Percentiles rank a stretch among this genome's conserved stretches.
phyloP scores from a whole-genome alignment of 2,329 filamentous ascomycete species.

The Elsinoe arachidis region DNA sequence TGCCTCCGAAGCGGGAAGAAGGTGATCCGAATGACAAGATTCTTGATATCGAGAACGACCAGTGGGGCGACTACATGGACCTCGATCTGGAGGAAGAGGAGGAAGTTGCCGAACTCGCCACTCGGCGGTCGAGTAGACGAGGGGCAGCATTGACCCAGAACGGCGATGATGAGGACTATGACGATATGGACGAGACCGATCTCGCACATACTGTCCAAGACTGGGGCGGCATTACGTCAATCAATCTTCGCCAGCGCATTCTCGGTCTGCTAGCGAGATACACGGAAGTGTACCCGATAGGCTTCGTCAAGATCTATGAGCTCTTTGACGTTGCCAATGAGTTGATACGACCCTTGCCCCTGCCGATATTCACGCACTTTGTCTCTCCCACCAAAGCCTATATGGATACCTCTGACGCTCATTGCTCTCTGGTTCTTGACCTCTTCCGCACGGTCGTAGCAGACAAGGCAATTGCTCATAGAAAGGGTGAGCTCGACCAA shows the following conservation, averaged over 20 bases:
- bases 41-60: slow-evolving; percentile 51
- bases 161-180: slow-evolving; percentile 26
- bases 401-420: slow-evolving; percentile 27
- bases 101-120: slow-evolving; percentile 17
- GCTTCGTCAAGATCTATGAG: slow-evolving; percentile 44
- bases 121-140: background rate
- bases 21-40: slow-evolving; percentile 38
- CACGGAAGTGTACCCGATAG: slow-evolving; percentile 30
- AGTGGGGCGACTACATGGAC: slow-evolving; percentile 53
- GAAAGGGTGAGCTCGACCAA: slow-evolving; percentile 40
- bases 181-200: slow-evolving; percentile 17
- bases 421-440: slow-evolving; percentile 45
- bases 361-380: slow-evolving; percentile 50
- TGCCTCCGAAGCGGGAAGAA: slow-evolving; percentile 37
- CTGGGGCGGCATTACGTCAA: slow-evolving; percentile 43
- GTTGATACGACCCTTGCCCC: slow-evolving; percentile 49
- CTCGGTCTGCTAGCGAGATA: slow-evolving; percentile 44
- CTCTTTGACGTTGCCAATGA: slow-evolving; percentile 54
- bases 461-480: slow-evolving; percentile 30
- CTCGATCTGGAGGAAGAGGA: slow-evolving; percentile 42
- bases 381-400: slow-evolving; percentile 39
- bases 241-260: slow-evolving; percentile 54
- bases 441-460: slow-evolving; percentile 44
- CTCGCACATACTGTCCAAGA: slow-evolving; percentile 13
- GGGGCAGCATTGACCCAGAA: background rate